Conservation (phyloP, 306 rosid genomes). For the Acacia confusa region DNA sequence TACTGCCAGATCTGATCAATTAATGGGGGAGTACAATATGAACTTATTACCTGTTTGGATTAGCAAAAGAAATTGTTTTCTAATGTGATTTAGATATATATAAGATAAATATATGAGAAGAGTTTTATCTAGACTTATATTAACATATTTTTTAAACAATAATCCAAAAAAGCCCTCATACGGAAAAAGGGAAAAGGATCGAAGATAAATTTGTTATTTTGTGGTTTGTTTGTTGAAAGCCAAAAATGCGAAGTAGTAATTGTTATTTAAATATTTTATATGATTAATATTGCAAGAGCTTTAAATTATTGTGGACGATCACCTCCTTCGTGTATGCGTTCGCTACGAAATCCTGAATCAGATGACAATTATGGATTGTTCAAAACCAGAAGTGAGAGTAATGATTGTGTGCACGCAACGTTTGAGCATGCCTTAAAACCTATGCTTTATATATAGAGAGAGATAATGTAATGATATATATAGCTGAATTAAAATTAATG, state of each 20-base stretch:
- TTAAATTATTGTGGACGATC: background rate
- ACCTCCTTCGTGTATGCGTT: background rate
- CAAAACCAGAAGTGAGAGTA: background rate
- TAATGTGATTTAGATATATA: no score
- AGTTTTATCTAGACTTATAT: no score
- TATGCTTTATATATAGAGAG: no score
- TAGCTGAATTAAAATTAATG: background rate
- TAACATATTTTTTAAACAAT: no score
- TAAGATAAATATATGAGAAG: no score
- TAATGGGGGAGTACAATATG: background rate
- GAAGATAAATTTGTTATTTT: background rate
- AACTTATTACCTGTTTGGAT: fast-evolving
- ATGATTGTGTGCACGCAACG: background rate
- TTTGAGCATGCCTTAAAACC: background rate
- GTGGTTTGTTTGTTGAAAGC: background rate
- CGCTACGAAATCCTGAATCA: background rate
- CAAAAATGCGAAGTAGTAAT: background rate
- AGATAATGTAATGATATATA: no score
- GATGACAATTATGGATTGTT: background rate
- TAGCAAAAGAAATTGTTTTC: no score
- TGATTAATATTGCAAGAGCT: background rate
- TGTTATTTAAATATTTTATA: no score
- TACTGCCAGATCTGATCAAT: background rate
- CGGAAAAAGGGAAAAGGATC: background rate
- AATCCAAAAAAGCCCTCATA: background rate